Conservation (phyloP, 176 grass and related monocot genomes). For the Triticum urartu region DNA sequence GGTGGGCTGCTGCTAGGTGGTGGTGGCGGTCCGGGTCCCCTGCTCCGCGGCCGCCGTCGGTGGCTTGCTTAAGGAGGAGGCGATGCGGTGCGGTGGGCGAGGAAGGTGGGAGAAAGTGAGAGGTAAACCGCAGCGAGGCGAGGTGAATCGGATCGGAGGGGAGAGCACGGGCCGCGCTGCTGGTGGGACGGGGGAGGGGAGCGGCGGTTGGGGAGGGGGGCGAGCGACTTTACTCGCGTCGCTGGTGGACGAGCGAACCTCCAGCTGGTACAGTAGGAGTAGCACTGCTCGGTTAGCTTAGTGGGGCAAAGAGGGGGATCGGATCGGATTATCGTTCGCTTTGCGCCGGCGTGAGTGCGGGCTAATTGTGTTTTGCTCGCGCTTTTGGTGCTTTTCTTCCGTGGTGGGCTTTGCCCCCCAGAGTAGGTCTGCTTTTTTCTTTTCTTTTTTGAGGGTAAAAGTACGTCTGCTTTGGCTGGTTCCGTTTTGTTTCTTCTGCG, state of each 20-base stretch:
- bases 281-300: background rate
- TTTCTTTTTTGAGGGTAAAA: too few species aligned
- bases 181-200: background rate
- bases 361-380: background rate
- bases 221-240: too few species aligned
- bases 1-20: conserved; percentile 1
- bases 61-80: conserved; percentile 47
- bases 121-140: conserved; percentile 47
- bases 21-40: background rate
- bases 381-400: background rate
- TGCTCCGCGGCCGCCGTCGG: background rate
- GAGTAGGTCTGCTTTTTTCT: background rate
- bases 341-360: too few species aligned
- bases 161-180: too few species aligned
- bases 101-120: conserved; percentile 66
- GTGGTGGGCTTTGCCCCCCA: background rate
- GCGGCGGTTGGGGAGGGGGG: too few species aligned
- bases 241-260: too few species aligned
- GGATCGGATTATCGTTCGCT: too few species aligned
- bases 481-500: background rate
- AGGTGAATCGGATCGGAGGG: background rate
- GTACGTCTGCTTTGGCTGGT: background rate
- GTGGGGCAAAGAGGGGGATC: background rate
- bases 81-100: conserved; percentile 23
- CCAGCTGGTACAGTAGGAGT: too few species aligned